Base-by-base conservation (phyloP, 169 alveolate genomes). In the Plasmodium fragile region DNA sequence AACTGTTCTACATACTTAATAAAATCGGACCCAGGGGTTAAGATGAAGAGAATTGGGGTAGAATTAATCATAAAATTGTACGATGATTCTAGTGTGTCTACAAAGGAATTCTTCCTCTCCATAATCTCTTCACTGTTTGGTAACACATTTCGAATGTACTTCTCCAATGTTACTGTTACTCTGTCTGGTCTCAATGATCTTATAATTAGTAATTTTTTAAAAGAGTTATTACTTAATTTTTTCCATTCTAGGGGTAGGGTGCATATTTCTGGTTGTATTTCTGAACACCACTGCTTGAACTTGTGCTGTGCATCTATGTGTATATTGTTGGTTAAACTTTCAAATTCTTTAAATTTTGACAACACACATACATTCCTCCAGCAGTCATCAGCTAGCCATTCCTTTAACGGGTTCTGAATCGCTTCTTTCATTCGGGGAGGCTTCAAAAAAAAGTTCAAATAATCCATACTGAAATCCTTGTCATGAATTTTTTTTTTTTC, bases 161-260 rank as follows among this genome's bases (percentile, higher is more conserved):
- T 97, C 81, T 98, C 98, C 69, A 98, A 90, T 45, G 99, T 99
- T 55, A 96, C 96, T 72, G 99, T 98, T 85, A 98, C 97, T 83
- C 99, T 97, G 85, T 98, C 99, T 1, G 99, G 99, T 77, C 99
- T 96, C 77, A 98, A 94, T 72, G 99, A 98, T 83, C 99, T 97
- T 45, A 98, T 95, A 45, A 98, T 99, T 70, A 98, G 95, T 71
- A 99, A 96, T 92, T 99, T 99, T 95, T 98, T 98, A 98, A 99
- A 98, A 49, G 99, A 98, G 97, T 96, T 96, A 55, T 94, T 55
- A 82, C 98, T 98, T 34, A 98, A 97, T 89, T 98, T 97, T 97
- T 99, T 98, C 99, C 99, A 98, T 92, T 99, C 99, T 49, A 98
- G 97, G 32, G 99, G 99, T 84, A 99, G 95, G 93, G 98, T 98